Conservation (phyloP, 495 filamentous ascomycete species). For the Cercophora sp. region DNA sequence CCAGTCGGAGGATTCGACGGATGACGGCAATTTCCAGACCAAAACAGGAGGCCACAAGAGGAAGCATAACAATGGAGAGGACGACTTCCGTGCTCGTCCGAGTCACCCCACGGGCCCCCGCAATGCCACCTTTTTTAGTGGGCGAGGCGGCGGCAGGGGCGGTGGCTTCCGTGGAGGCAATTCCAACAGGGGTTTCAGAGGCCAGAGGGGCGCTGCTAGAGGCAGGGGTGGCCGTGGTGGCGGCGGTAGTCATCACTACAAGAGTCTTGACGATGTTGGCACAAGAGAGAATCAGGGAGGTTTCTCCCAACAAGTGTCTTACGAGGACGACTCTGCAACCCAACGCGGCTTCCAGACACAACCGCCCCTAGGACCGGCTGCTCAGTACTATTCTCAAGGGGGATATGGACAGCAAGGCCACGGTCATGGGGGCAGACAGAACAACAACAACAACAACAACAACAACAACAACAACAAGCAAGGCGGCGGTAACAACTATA, state of each 20-base stretch:
- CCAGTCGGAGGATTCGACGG: conserved; percentile 61
- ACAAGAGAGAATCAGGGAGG: conserved; percentile 35
- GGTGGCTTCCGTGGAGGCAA: conserved; percentile 25
- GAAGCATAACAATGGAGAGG: conserved; percentile 50
- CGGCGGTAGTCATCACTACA: conserved; percentile 35
- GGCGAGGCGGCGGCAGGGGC: conserved; percentile 13
- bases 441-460: conserved; percentile 13
- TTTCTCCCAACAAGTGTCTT: conserved; percentile 35
- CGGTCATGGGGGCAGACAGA: conserved; percentile 6
- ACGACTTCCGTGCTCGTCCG: conserved; percentile 32
- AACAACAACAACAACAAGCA: conserved; percentile 8
- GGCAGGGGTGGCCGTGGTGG: conserved; percentile 20
- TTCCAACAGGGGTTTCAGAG: conserved; percentile 25
- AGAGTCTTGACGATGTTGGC: conserved; percentile 39
- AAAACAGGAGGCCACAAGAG: conserved; percentile 56
- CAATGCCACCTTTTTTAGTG: conserved; percentile 17
- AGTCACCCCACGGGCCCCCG: conserved; percentile 21
- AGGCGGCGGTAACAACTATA: neutral
- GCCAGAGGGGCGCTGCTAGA: conserved; percentile 21
- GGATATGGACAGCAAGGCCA: conserved; percentile 23
- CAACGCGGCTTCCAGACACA: conserved; percentile 15
- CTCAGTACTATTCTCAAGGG: conserved; percentile 14
- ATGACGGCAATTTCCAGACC: conserved; percentile 57
- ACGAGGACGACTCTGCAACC: conserved; percentile 38
- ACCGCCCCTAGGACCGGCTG: conserved; percentile 14